phyloP scores from a whole-genome alignment of 2,329 filamentous ascomycete genomes.

The Apiospora marii region DNA sequence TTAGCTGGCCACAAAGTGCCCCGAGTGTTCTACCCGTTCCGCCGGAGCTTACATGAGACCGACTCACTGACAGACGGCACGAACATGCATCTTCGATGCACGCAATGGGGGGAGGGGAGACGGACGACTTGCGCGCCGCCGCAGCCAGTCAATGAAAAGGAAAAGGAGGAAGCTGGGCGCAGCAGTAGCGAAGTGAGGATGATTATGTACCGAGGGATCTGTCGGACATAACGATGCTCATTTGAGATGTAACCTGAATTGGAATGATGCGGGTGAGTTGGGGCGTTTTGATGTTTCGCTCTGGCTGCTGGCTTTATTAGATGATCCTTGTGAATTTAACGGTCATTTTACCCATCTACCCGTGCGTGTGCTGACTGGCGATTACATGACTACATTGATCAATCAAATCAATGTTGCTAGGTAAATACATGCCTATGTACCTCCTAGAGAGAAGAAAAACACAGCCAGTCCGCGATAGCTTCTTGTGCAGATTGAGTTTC shows the following conservation, averaged over 20 bases:
- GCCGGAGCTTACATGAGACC: conserved; percentile 15
- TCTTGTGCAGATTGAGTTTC: not conserved
- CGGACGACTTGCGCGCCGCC: not conserved
- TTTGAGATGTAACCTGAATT: conserved; percentile 2
- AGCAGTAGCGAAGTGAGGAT: conserved; percentile 7
- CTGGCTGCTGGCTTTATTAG: conserved; percentile 16
- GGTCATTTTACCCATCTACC: conserved; percentile 20
- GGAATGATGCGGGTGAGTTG: conserved; percentile 1
- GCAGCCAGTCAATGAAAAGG: not conserved
- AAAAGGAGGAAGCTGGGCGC: not conserved
- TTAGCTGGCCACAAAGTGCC: conserved; percentile 2
- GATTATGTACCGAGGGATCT: not conserved
- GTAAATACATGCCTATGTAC: not conserved
- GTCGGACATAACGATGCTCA: not conserved
- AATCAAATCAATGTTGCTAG: too few species aligned
- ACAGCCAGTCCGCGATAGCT: too few species aligned
- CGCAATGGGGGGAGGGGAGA: too few species aligned
- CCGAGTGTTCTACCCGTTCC: conserved; percentile 17
- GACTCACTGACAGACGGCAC: not conserved
- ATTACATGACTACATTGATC: not conserved
- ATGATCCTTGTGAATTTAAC: conserved; percentile 2
- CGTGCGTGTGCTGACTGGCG: conserved; percentile 9
- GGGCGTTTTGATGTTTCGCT: conserved; percentile 20
- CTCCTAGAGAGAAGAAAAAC: not conserved
- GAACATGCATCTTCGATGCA: not conserved